These are phyloP conservation scores for Rhodomyrtus psidioides DNA, from an alignment of 441 rosid species.

Conservation along the genomic window DNA sequence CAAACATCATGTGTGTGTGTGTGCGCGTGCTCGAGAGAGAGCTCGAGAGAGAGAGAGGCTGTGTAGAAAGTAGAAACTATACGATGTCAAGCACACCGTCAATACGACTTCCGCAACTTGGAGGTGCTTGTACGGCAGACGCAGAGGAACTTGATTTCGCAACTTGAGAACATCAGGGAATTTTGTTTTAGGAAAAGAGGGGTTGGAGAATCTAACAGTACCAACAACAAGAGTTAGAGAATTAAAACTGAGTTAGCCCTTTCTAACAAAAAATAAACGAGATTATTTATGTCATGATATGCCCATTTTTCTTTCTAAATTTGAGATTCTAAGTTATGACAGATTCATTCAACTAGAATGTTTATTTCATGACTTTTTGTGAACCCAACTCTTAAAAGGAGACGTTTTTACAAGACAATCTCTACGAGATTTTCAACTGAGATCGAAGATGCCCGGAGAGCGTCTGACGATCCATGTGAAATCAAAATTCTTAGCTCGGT, in stretches of 20 bases:
- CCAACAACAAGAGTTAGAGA: background rate
- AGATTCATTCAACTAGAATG: too few species aligned
- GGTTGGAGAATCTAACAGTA: background rate
- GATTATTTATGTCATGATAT: background rate
- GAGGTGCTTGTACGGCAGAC: background rate
- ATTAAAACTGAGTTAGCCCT: background rate
- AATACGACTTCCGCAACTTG: background rate
- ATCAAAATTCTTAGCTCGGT: too few species aligned
- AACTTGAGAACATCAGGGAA: background rate
- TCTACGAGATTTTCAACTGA: background rate
- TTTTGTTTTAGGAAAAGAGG: too few species aligned
- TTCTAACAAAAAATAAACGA: background rate
- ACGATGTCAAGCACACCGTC: background rate
- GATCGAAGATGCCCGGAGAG: background rate
- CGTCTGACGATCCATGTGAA: background rate
- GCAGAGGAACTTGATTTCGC: background rate
- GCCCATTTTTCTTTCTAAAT: background rate
- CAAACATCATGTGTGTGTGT: too few species aligned
- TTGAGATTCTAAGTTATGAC: background rate
- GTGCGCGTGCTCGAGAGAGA: too few species aligned
- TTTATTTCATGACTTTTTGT: background rate
- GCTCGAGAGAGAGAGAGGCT: background rate
- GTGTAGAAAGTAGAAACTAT: background rate
- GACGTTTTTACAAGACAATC: background rate
- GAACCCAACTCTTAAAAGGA: background rate